Base-by-base conservation (phyloP, 805 yeast species). In the Blastobotrys chiropterorum region DNA sequence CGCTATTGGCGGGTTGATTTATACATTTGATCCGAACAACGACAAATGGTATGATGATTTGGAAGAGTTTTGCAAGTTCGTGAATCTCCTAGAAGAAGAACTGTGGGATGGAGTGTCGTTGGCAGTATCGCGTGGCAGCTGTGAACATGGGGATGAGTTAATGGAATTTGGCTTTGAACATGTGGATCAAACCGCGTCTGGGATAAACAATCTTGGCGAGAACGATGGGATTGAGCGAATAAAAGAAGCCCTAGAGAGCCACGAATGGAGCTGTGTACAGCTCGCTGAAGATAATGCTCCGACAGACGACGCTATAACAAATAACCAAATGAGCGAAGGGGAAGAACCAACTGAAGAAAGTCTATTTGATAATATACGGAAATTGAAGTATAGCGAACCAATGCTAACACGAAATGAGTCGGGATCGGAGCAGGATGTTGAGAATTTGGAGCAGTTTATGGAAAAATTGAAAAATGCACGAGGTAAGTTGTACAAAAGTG, bases 1-100 rank as follows among this genome's bases (percentile, higher is more conserved):
- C 11, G 72, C 63, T 13, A 57, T 72, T 1, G 65, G 63, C 6
- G 66, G 69, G n/a, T 60, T 72, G n/a, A 54, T 72, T 11, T 61
- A 57, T 52, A 66, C 71, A 6, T 52, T 67, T 19, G 61, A 61
- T 8, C 51, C 57, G 5, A 49, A 49, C 11, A 50, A 26, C 11
- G 50, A 52, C 14, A 51, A 48, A 2, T 48, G 54, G 11, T 50
- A 48, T n/a, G 16, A 22, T 13, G 56, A 58, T 20, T 31, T 59
- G 21, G 48, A 46, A 44, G 48, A 41, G 0, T 38, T 64, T 7
- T 60, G 47, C 8, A 34, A 26, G 30, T 63, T 64, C 39, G 52
- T 57, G 8, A 54, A 51, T 1, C 38, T 41, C 3, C 56, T 66
- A 21, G 55, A 57, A 39, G 49, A 53, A 19, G 66, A 63, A 44